Evolutionary conservation across 1,284 basidiomycete genomes (phyloP).

Genomic region (Heterobasidion irregulare): DNA sequence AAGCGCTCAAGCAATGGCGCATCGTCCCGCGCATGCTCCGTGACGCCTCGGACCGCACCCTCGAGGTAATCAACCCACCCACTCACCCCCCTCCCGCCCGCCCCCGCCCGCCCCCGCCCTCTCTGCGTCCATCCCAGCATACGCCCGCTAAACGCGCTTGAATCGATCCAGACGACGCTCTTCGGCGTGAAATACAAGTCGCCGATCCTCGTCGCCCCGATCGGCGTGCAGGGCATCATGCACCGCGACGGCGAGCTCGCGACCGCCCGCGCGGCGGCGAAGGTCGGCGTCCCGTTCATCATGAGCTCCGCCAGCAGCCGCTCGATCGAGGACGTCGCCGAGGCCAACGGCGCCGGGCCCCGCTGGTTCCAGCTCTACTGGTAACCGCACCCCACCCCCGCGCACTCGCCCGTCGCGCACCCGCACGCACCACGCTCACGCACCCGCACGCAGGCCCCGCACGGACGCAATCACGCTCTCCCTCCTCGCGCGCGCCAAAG

Average conservation of each 20-base stretch:
- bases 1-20: conserved; percentile 49
- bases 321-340: conserved; percentile 67
- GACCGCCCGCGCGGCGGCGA: conserved; percentile 55
- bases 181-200: conserved; percentile 61
- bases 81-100: neutral
- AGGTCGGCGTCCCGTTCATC: conserved; percentile 59
- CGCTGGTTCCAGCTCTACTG: conserved; percentile 83
- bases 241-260: conserved; percentile 63
- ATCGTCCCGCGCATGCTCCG: conserved; percentile 74
- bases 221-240: conserved; percentile 69
- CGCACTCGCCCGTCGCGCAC: neutral
- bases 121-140: too few relatives aligned
- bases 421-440: neutral
- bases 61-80: conserved; percentile 38
- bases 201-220: conserved; percentile 65
- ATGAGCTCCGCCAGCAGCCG: conserved; percentile 66
- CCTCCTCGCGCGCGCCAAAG: conserved; percentile 56
- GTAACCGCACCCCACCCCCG: conserved; percentile 19
- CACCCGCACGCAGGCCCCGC: conserved; percentile 34
- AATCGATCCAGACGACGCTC: conserved; percentile 40
- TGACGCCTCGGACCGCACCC: conserved; percentile 49
- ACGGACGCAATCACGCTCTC: conserved; percentile 56
- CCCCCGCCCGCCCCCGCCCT: neutral
- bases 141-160: neutral
- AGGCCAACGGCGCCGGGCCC: conserved; percentile 51